These are phyloP conservation scores for Petrea volubilis DNA, from an alignment of 257 asterid genomes.

Conservation along the genomic window DNA sequence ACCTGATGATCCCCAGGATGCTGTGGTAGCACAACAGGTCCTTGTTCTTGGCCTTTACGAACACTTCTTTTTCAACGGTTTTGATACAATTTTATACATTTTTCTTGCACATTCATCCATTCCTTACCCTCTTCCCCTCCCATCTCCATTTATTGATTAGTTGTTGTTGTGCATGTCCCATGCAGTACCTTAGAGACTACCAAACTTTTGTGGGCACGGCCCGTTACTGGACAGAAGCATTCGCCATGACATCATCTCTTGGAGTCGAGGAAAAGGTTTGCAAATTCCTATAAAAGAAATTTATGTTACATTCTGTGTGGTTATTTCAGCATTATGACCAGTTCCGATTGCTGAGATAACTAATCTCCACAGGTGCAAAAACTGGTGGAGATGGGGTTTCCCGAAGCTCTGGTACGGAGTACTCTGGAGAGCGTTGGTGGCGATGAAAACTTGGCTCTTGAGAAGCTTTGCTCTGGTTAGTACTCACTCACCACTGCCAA, in stretches of 20 bases:
- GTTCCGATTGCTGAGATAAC: background rate
- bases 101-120: background rate
- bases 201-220: constrained; percentile 79
- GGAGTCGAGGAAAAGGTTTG: constrained; percentile 86
- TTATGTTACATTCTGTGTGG: background rate
- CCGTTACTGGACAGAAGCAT: constrained; percentile 98
- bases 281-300: background rate
- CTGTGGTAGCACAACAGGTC: constrained; percentile 93
- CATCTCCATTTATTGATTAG: constrained; percentile 9
- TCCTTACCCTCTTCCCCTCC: background rate
- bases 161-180: background rate
- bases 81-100: background rate
- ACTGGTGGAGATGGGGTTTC: constrained; percentile 97
- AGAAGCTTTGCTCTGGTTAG: constrained; percentile 85
- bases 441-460: constrained; percentile 94
- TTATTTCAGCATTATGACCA: background rate
- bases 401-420: constrained; percentile 71
- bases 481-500: constrained; percentile 3
- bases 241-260: constrained; percentile 74
- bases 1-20: constrained; percentile 98
- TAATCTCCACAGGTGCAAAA: constrained; percentile 69
- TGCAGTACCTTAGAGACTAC: constrained; percentile 74
- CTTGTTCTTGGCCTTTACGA: background rate
- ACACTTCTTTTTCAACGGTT: background rate
- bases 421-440: constrained; percentile 75